These are phyloP conservation scores for Aspergillus novofumigatus DNA, from an alignment of 2,329 filamentous ascomycete genomes.

Conservation along the genomic window DNA sequence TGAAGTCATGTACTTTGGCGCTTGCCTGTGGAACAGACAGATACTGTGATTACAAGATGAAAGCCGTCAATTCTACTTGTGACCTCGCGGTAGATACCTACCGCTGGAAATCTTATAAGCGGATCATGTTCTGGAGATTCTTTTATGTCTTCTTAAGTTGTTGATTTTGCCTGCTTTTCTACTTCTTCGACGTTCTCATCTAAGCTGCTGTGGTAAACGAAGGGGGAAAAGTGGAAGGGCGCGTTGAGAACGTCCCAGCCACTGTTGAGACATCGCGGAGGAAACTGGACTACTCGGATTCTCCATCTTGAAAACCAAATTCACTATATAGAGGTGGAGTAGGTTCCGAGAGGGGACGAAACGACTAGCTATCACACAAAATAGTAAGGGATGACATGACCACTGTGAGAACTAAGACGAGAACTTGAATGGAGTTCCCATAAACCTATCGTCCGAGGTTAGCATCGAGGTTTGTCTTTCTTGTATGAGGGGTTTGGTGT, in stretches of 20 bases:
- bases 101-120: background rate
- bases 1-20: background rate
- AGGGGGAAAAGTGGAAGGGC: background rate
- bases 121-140: slow-evolving; percentile 5
- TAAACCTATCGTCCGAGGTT: background rate
- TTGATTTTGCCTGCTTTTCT: background rate
- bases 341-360: background rate
- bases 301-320: background rate
- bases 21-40: background rate
- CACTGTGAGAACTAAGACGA: background rate
- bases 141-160: slow-evolving; percentile 9
- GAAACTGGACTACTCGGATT: background rate
- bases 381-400: background rate
- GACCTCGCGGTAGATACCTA: slow-evolving; percentile 1
- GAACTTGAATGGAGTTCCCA: background rate
- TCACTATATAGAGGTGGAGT: background rate
- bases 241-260: background rate
- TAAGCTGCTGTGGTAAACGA: background rate
- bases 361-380: background rate
- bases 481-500: background rate
- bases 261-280: background rate
- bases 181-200: slow-evolving; percentile 6
- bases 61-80: slow-evolving; percentile 1
- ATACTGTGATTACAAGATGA: background rate
- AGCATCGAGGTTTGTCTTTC: background rate